Evolutionary conservation across 2,329 filamentous ascomycete species (phyloP), one percentile per base, ranked within the genome.

Genomic region (Incumbomyces delicatus): DNA sequence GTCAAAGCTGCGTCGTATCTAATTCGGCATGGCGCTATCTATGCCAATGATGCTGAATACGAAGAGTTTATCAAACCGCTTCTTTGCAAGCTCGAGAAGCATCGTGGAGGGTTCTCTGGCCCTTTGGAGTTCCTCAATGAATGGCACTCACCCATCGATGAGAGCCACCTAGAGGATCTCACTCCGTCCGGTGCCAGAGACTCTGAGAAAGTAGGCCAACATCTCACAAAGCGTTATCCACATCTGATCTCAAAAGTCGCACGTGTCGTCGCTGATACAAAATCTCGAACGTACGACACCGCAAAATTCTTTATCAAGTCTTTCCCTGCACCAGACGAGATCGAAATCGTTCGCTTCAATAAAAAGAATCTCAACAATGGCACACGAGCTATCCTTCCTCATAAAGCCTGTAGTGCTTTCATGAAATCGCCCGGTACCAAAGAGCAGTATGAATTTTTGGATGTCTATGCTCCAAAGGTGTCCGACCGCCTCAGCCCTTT

Each of bases 1-100:
- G 52, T 54, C 33, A 50, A 46, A 3, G 47, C 52, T 3, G 52
- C 52, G 8, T 50, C 47, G 3, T 54, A 54, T 40, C 46, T 54
- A 11, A 48, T 54, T 17, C 47, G 52, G 2, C 52, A 54, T 30
- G 50, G 41, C 4, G 50, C 52, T 3, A 54, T 54, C 6, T 54
- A 54, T 36, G 42, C 45, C 16, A 54, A 54, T 37, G 52, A 54
- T 39, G 52, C 45, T 41, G 52, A 54, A 36, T 54, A 54, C 30
- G 47, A 52, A 44, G 37, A 50, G 31, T 54, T 49, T 30, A 54
- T 54, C 48, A 54, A 52, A 41, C 52, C 52, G 11, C 50, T 54
- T 32, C 41, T 54, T 3, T 50, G 45, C 44, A 52, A 54, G 46
- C 52, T 52, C 16, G 52, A 54, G 38, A 41, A 51, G 35, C 47